Base-by-base conservation (phyloP, 2,329 filamentous ascomycete species). In the Fusarium albosuccineum region DNA sequence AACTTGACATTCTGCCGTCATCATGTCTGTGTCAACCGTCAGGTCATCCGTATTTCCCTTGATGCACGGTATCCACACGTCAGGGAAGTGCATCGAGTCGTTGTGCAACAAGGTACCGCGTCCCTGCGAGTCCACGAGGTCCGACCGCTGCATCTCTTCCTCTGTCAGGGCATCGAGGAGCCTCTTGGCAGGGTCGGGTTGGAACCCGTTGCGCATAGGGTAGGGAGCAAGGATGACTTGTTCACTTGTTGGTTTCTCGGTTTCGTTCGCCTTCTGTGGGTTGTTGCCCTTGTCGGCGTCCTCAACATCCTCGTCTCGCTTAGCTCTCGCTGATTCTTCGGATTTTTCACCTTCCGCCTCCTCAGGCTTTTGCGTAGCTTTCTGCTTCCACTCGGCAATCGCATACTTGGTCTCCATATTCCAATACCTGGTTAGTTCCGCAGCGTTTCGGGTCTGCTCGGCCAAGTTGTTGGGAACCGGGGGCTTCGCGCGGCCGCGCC, bases 401-500 rank as follows among this genome's bases (percentile, higher is more conserved):
- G 75, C 74, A 7, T 74, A 74, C n/a, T 78, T 74, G 4, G 87
- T 62, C 37, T 75, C 67, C 5, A 75, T 67, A 64, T 89, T 86
- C 86, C 86, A 89, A 11, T 78, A 75, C 9, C 71, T 71, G 1
- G 85, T 85, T 40, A 89, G 72, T 49, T 81, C 80, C 2, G 82
- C 81, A 2, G 85, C 85, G 62, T 87, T 87, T 60, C 84, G 84
- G 68, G 86, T 77, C 64, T 88, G 82, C 65, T 87, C 85, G 3
- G 82, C 79, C 37, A 79, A 78, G 13, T 77, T 81, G 67, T 86
- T 84, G 10, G 83, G 83, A 13, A 60, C 66, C 2, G 83, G 78
- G 2, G 84, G 80, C 3, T 71, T 54, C 0, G 80, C 80, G 3
- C 86, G 81, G 9, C 76, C 76, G 7, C 79, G 73, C 83, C 86